phyloP scores from a whole-genome alignment of 2,329 filamentous ascomycete species.

The Monosporascus sp. region DNA sequence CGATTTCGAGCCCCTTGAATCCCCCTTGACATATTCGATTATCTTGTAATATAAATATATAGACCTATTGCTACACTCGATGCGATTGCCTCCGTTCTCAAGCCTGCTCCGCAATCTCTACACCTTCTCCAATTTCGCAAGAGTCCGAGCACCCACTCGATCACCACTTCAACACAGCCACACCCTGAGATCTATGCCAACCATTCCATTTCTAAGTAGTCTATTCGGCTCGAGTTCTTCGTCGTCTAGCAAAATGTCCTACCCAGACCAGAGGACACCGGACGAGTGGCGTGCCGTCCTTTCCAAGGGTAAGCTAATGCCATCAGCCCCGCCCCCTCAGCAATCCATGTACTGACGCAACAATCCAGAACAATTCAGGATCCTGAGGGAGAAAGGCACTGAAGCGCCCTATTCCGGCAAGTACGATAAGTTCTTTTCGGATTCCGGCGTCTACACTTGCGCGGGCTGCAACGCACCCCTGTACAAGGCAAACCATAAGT shows the following conservation, averaged over 20 bases:
- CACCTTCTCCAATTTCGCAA: slow-evolving; percentile 40
- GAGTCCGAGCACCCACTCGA: slow-evolving; percentile 25
- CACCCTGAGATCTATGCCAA: slow-evolving; percentile 58
- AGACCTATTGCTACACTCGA: slow-evolving; percentile 22
- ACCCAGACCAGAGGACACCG: slow-evolving; percentile 73
- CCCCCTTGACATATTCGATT: not conserved
- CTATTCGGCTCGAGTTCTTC: slow-evolving; percentile 63
- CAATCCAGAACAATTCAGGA: slow-evolving; percentile 82
- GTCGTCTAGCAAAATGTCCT: slow-evolving; percentile 57
- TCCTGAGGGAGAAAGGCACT: slow-evolving; percentile 88
- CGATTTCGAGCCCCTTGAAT: not conserved
- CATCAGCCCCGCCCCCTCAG: not conserved
- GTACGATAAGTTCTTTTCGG: slow-evolving; percentile 81
- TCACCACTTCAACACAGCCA: slow-evolving; percentile 15
- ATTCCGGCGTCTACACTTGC: slow-evolving; percentile 76
- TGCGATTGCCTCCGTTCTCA: slow-evolving; percentile 46
- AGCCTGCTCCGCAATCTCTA: slow-evolving; percentile 40
- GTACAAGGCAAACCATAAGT: slow-evolving; percentile 92
- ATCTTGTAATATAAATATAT: slow-evolving; percentile 10
- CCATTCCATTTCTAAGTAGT: slow-evolving; percentile 71
- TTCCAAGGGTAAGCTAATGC: slow-evolving; percentile 40
- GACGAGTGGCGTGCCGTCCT: slow-evolving; percentile 88
- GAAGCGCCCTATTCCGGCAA: slow-evolving; percentile 74
- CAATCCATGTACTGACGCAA: slow-evolving; percentile 5
- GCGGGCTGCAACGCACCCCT: slow-evolving; percentile 81